Evolutionary conservation across 495 filamentous ascomycete genomes (phyloP).

Genomic region (Podospora sp.): DNA sequence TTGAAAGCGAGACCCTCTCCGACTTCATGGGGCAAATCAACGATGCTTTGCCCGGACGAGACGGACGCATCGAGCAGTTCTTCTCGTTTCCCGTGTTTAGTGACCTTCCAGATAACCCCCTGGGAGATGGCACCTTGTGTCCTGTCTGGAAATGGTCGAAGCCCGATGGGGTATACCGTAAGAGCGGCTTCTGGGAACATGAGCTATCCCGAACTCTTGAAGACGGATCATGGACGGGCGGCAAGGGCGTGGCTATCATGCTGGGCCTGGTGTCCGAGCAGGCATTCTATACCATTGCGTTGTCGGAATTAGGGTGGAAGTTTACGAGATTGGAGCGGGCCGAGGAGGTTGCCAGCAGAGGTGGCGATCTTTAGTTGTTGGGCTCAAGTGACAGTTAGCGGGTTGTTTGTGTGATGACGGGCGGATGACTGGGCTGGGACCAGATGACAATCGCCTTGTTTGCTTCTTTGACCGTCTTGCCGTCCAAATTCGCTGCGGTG

Average conservation of each 20-base stretch:
- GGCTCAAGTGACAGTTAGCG: no score
- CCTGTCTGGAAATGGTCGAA: slow-evolving; percentile 4
- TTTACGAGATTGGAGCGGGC: background rate
- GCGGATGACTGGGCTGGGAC: no score
- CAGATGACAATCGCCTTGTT: no score
- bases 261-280: background rate
- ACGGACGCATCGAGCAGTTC: background rate
- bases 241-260: background rate
- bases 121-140: no score
- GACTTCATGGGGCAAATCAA: no score
- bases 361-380: no score
- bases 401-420: no score
- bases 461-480: no score
- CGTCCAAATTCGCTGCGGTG: no score
- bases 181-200: background rate
- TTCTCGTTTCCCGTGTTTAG: background rate
- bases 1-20: no score
- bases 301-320: background rate
- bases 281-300: background rate
- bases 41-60: no score
- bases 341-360: background rate
- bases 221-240: background rate
- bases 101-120: background rate
- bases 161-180: background rate
- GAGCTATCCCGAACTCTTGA: background rate